Evolutionary conservation across 2,329 filamentous ascomycete species (phyloP).

Genomic region (Aspergillus neoniger): DNA sequence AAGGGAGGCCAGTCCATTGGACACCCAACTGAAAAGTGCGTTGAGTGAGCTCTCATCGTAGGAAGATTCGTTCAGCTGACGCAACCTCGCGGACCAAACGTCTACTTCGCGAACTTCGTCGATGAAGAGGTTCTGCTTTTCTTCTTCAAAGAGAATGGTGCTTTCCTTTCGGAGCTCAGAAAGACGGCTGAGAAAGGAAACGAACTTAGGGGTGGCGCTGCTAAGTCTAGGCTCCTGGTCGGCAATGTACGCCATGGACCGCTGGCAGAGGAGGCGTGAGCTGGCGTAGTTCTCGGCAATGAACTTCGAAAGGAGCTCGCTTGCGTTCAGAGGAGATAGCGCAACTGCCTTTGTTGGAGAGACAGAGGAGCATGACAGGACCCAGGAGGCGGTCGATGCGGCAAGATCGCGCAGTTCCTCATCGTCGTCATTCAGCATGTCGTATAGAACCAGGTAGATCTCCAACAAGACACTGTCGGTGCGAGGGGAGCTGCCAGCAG

Average conservation of each 20-base stretch:
- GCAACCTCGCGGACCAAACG: constrained; percentile 64
- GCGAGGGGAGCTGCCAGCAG: constrained; percentile 21
- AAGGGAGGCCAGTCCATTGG: constrained; percentile 34
- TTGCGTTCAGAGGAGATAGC: constrained; percentile 53
- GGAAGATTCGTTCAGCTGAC: constrained; percentile 27
- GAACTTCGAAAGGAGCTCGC: constrained; percentile 41
- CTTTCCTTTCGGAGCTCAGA: constrained; percentile 40
- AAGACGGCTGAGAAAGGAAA: constrained; percentile 33
- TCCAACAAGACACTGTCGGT: constrained; percentile 49
- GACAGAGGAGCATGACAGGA: constrained; percentile 38
- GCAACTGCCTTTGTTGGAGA: constrained; percentile 32
- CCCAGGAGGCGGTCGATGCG: constrained; percentile 42
- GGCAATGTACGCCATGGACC: constrained; percentile 43
- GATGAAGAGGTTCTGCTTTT: constrained; percentile 93
- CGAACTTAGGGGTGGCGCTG: constrained; percentile 20
- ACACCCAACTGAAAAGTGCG: constrained; percentile 35
- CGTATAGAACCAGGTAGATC: constrained; percentile 68
- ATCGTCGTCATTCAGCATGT: constrained; percentile 84
- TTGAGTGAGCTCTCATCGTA: constrained; percentile 25
- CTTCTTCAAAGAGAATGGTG: constrained; percentile 71
- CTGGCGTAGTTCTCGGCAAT: constrained; percentile 36
- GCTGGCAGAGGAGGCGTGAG: constrained; percentile 36
- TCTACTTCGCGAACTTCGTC: constrained; percentile 75
- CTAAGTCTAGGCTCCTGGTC: constrained; percentile 32
- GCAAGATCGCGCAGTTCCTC: constrained; percentile 77